Percentiles rank a stretch among this genome's conserved stretches.
These are phyloP conservation scores for Kalaharituber pfeilii DNA, from an alignment of 2,329 filamentous ascomycete species.

Conservation along the genomic window DNA sequence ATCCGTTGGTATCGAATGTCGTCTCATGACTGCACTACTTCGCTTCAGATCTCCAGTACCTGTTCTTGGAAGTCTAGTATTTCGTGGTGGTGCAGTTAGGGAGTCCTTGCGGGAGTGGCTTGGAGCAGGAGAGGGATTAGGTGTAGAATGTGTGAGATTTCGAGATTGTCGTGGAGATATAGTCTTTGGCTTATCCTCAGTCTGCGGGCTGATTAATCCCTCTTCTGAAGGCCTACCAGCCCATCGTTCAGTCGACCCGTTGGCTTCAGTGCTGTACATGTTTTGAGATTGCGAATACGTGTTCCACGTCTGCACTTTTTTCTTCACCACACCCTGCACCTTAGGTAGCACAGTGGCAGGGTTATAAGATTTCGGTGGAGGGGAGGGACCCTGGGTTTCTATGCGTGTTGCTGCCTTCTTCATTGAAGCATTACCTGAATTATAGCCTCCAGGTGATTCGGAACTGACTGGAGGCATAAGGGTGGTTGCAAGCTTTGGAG, in stretches of 20 bases:
- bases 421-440: neutral
- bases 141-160: slow-evolving; percentile 14
- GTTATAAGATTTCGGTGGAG: slow-evolving; percentile 18
- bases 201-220: neutral
- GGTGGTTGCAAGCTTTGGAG: slow-evolving; percentile 21
- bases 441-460: neutral
- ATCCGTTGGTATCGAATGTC: slow-evolving; percentile 12
- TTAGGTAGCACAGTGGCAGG: slow-evolving; percentile 11
- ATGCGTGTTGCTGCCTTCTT: neutral
- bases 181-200: neutral
- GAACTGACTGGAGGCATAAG: slow-evolving; percentile 1
- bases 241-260: neutral
- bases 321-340: neutral
- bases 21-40: slow-evolving; percentile 13
- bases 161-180: slow-evolving; percentile 18
- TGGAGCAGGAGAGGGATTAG: slow-evolving; percentile 9
- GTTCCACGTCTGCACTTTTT: neutral
- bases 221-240: neutral
- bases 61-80: slow-evolving; percentile 3
- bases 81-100: slow-evolving; percentile 9
- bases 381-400: slow-evolving; percentile 3
- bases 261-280: neutral
- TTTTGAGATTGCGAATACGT: neutral
- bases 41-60: slow-evolving; percentile 11
- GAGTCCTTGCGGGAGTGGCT: slow-evolving; percentile 16